phyloP scores from a whole-genome alignment of 2,329 filamentous ascomycete genomes.

The Grosmannia penicillata region DNA sequence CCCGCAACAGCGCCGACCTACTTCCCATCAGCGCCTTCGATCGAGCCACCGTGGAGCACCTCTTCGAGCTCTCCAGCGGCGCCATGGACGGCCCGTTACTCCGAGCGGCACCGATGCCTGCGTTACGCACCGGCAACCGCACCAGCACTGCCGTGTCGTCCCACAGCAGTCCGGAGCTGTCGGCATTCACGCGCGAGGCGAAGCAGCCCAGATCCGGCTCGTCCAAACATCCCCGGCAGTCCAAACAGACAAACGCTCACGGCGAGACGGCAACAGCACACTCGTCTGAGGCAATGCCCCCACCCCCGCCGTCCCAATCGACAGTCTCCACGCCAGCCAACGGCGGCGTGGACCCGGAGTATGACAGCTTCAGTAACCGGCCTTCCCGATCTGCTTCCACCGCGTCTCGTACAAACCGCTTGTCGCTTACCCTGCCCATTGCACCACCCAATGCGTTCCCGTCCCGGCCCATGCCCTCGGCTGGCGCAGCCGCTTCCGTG shows the following conservation, averaged over 20 bases:
- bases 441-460: constrained; percentile 36
- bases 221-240: too few species aligned
- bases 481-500: constrained; percentile 24
- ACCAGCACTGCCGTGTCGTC: background rate
- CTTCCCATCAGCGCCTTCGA: constrained; percentile 7
- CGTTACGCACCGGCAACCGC: constrained; percentile 2
- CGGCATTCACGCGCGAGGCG: too few species aligned
- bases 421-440: constrained; percentile 49
- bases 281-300: constrained; percentile 20
- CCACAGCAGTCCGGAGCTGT: too few species aligned
- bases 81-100: constrained; percentile 5
- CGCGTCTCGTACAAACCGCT: constrained; percentile 39
- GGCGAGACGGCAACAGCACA: too few species aligned
- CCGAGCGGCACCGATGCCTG: constrained; percentile 2
- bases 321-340: background rate
- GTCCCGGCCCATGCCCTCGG: constrained; percentile 34
- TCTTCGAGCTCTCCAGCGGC: constrained; percentile 4
- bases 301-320: constrained; percentile 4
- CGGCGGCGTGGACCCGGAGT: constrained; percentile 9
- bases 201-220: too few species aligned
- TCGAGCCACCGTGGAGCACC: constrained; percentile 8
- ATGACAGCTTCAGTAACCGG: constrained; percentile 26
- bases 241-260: too few species aligned
- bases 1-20: background rate
- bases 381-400: constrained; percentile 37